These are phyloP conservation scores for Colletotrichum chlorophyti DNA, from an alignment of 2,329 filamentous ascomycete species.

Conservation along the genomic window DNA sequence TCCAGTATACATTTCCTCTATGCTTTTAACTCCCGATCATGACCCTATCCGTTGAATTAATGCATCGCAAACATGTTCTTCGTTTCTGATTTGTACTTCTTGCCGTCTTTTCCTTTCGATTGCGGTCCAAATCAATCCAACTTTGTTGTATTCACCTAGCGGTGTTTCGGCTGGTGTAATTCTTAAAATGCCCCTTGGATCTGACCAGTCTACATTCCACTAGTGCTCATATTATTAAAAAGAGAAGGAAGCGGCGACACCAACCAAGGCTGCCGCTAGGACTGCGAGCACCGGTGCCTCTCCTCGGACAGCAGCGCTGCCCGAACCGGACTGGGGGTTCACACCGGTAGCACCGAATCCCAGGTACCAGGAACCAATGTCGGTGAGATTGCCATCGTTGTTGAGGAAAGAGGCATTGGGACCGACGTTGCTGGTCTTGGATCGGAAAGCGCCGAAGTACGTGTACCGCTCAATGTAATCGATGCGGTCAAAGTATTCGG, in stretches of 20 bases:
- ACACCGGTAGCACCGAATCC: slow-evolving; percentile 58
- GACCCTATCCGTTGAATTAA: no score
- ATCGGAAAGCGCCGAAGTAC: slow-evolving; percentile 79
- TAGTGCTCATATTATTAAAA: background rate
- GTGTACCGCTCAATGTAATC: slow-evolving; percentile 72
- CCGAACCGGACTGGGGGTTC: slow-evolving; percentile 36
- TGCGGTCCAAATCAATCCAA: no score
- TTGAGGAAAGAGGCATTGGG: slow-evolving; percentile 76
- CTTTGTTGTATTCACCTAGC: no score
- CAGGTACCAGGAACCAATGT: slow-evolving; percentile 82
- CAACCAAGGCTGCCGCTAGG: background rate
- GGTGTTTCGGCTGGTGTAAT: no score
- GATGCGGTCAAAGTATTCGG: slow-evolving; percentile 71
- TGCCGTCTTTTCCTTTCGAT: no score
- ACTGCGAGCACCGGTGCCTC: slow-evolving; percentile 10
- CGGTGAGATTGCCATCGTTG: slow-evolving; percentile 71
- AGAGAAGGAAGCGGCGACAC: background rate
- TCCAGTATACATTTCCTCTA: no score
- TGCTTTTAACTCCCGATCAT: no score
- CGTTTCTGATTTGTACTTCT: no score
- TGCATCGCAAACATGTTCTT: no score
- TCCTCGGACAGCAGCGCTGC: slow-evolving; percentile 2
- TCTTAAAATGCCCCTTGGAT: background rate
- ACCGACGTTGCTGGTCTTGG: slow-evolving; percentile 74
- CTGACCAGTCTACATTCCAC: background rate